phyloP scores from a whole-genome alignment of 441 rosid species.

The Viola pubescens region DNA sequence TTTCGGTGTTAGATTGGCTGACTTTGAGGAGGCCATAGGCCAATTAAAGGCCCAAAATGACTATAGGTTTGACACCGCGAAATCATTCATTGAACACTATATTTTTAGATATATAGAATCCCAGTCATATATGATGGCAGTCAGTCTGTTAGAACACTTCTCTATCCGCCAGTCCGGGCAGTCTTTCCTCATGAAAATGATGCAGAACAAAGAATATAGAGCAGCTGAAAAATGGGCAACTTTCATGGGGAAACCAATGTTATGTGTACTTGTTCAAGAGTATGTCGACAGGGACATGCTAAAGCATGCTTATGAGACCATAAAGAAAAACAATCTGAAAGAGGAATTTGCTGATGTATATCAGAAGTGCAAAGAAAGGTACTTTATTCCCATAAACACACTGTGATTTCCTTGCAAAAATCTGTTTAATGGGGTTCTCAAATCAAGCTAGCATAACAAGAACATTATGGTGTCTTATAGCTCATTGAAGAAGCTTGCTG shows the following conservation, averaged over 20 bases:
- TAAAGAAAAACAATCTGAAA: slow-evolving; percentile 66
- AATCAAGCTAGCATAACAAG: not conserved
- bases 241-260: slow-evolving; percentile 76
- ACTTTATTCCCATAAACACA: slow-evolving; percentile 3
- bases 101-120: slow-evolving; percentile 48
- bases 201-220: slow-evolving; percentile 54
- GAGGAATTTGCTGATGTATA: slow-evolving; percentile 62
- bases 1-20: slow-evolving; percentile 46
- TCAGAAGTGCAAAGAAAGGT: slow-evolving; percentile 80
- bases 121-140: slow-evolving; percentile 67
- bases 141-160: slow-evolving; percentile 67
- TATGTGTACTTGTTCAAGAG: slow-evolving; percentile 58
- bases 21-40: slow-evolving; percentile 46
- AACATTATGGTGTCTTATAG: slow-evolving; percentile 34
- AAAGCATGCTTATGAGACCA: slow-evolving; percentile 55
- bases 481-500: slow-evolving; percentile 62
- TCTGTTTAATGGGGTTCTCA: slow-evolving; percentile 10
- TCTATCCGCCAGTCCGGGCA: slow-evolving; percentile 65
- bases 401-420: not conserved
- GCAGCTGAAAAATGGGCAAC: slow-evolving; percentile 95
- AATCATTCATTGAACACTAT: slow-evolving; percentile 46
- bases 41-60: slow-evolving; percentile 24
- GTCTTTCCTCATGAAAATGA: slow-evolving; percentile 64
- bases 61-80: slow-evolving; percentile 28
- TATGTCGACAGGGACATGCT: slow-evolving; percentile 64